Base-by-base conservation (phyloP, 345 rosid genomes). In the Eucalyptus caleyi region DNA sequence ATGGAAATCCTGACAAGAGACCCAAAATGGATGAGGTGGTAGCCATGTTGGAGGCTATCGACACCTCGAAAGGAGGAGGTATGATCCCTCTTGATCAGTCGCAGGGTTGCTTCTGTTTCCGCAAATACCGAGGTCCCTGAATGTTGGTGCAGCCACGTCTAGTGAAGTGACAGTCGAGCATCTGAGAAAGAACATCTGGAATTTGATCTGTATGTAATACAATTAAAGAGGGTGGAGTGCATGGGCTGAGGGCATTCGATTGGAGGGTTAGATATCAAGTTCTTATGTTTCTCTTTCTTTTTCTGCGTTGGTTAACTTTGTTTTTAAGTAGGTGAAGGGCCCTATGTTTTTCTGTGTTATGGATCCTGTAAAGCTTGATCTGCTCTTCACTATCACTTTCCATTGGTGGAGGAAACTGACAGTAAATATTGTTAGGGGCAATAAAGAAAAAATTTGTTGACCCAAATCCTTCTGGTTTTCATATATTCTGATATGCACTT, bases 21-120 rank as follows among this genome's bases (percentile, higher is more conserved):
- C 99, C 99, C 1, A 98, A 96, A 92, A 98, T 98, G 99, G 98
- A 96, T 6, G 98, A 97, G 90, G 99, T 94, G 87, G 99, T 98
- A 77, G 49, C 96, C 8, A 90, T 97, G 97, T 88, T 98, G 94
- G 98, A 97, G 93, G 97, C 95, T 26, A 94, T 98, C 5, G 99
- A 98, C 94, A 95, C 99, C 60, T 92, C 98, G 15, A 98, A 96
- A 92, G 99, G 99, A 5, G 98, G 99, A 72, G 99, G 98, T 50
- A 97, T 98, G 99, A 96, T 97, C 87, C 99, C 99, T 69, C 86
- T 90, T 2, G 99, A 97, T 90, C 99, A 98, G 91, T 96, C 94
- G 30, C 94, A 94, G 85, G 94, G 99, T 49, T 98, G 99, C 91
- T 91, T 96, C 88, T 98, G 99, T 92, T 96, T 98, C 90, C 92